Base-by-base conservation (phyloP, 441 rosid genomes). In the Brassica hybrid region DNA sequence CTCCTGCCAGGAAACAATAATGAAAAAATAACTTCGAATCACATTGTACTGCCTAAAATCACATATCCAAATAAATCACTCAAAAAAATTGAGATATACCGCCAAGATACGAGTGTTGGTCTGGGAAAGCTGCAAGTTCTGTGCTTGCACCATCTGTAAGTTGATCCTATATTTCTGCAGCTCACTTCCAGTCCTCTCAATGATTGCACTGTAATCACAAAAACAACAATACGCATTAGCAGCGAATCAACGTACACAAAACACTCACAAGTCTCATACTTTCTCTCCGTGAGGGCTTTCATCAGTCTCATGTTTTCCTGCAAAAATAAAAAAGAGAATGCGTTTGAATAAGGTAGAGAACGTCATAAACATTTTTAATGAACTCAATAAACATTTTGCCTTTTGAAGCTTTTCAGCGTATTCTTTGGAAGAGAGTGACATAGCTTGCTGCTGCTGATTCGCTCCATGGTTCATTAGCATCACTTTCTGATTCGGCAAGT, bases 291-390 rank as follows among this genome's bases (percentile, higher is more conserved):
- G 19, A 90, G 69, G 72, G 72, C 80, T 82, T 86, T 85, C 84
- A 77, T 66, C 83, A 91, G 81, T 60, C 50, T 77, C 83, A 84
- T 62, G 76, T 88, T 85, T 83, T 91, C 92, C 94, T 89, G 89
- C 61, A 65, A 14, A n/a, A 14, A 67, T 43, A 73, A 52, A 41
- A 19, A 41, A 41, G 4, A 41, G 2, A 72, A 75, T 43, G 70
- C 65, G 19, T 32, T 32, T 54, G 72, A 50, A 11, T 76, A 50
- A 27, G 32, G 5, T 27, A 27, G 32, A 27, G 32, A 27, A 27
- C 5, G 19, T 18, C 19, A 18, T 18, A 18, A 18, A 18, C 19
- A 18, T 18, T 18, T 18, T 18, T 18, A 18, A 18, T 18, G 19
- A 18, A 18, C 19, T 18, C 19, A 18, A 18, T 18, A 18, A 18